Percentiles rank a stretch among this genome's conserved stretches.
phyloP scores from a whole-genome alignment of 371 early-diverging fungal genomes.

The Synchytrium microbalum region DNA sequence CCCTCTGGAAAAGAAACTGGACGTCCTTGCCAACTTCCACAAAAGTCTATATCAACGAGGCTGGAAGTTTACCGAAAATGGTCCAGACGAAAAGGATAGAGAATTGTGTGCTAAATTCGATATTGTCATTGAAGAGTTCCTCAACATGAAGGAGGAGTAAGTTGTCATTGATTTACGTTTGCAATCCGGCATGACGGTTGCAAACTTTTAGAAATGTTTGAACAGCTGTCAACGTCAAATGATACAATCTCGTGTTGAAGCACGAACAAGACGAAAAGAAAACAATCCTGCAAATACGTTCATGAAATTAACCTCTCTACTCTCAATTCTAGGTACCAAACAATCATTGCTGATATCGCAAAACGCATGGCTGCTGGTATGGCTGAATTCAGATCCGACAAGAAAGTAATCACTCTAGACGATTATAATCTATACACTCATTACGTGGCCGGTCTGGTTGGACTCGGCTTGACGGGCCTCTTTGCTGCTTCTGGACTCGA shows the following conservation, averaged over 20 bases:
- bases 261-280: not conserved
- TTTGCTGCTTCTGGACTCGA: conserved; percentile 86
- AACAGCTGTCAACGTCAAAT: too few species aligned
- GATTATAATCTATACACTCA: conserved; percentile 95
- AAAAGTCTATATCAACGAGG: conserved; percentile 67
- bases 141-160: conserved; percentile 59
- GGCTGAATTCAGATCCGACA: conserved; percentile 73
- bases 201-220: not conserved
- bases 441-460: conserved; percentile 96
- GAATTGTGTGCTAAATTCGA: conserved; percentile 78
- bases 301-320: not conserved
- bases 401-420: conserved; percentile 60
- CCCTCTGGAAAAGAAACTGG: conserved; percentile 61
- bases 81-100: conserved; percentile 90
- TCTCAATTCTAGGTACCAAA: conserved; percentile 53
- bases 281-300: too few species aligned
- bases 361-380: conserved; percentile 89
- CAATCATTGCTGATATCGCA: conserved; percentile 83
- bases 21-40: conserved; percentile 71
- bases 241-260: too few species aligned
- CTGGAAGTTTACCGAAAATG: conserved; percentile 81
- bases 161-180: too few species aligned
- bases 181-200: not conserved
- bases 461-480: conserved; percentile 82
- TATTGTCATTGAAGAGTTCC: conserved; percentile 81